Evolutionary conservation across 805 yeast species (phyloP), one percentile per base, ranked within the genome.

Genomic region (Saturnispora saitoi): DNA sequence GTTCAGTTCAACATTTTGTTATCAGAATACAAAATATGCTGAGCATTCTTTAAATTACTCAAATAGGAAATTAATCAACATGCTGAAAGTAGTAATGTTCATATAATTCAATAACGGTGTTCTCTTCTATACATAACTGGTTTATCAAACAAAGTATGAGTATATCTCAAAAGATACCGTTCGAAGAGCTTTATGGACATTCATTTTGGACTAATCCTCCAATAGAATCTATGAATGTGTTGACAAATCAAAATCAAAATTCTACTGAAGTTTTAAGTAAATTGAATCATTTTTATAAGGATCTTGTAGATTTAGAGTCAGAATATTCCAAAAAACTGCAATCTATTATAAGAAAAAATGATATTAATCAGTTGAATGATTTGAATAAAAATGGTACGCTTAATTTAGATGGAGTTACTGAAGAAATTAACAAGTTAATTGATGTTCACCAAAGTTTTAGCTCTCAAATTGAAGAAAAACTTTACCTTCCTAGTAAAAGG

Each of bases 301-400:
- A 80, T 49, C 67, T 82, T 34, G 66, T 76, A 1, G 68, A 76
- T 14, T 74, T 88, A 36, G 96, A 87, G 57, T 83, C 80, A 51
- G 95, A 88, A 24, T 86, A 85, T 58, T 67, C 81, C 34, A 73
- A 76, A 48, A 73, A 71, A 50, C 62, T 88, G 54, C 67, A 67
- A 40, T 69, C 73, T 14, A 65, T 87, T 20, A 12, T 46, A 8
- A 39, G 29, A n/a, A 39, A 41, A 12, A 24, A 46, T 32, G 44
- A 32, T 12, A 67, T 85, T 19, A 64, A 67, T 44, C 73, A 71
- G 55, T 19, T 49, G 2, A 42, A 45, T 3, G 39, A 60, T 3
- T 12, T 34, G 2, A 47, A 47, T 41, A 41, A 28, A 14, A 24
- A 22, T 29, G 31, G 36, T 8, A 4, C 28, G 10, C 34, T 40